Evolutionary conservation across 176 grass and related monocot genomes (phyloP), one percentile per base, ranked within the genome.

Genomic region (Puccinellia tenuiflora): DNA sequence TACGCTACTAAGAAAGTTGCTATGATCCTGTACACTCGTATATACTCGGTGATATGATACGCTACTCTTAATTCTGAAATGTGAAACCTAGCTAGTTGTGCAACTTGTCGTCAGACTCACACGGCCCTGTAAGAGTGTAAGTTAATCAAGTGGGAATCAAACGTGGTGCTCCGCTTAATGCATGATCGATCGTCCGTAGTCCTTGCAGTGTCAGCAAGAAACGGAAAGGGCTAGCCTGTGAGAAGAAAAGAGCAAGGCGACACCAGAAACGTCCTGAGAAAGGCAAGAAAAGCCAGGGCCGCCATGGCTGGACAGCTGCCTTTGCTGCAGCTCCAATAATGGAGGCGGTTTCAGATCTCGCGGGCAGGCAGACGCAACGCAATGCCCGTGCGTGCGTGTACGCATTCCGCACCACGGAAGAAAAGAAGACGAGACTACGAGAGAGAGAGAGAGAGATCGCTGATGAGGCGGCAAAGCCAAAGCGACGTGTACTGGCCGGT

Each of bases 301-400:
- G 85, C 85, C 63, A 42, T 77, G 31, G 80, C 50, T 77, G 68
- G 57, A 10, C 46, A 51, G 39, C 22, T 54, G n/a, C n/a, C n/a
- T n/a, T 78, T 48, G 60, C n/a, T 4, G 52, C 34, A 21, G 52
- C 34, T 70, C 42, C 79, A 83, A 86, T 83, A 86, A 83, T 90
- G 83, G 20, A 33, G 63, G 17, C 13, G 28, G 21, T 22, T 86
- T 86, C 78, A 85, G 88, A 85, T 85, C 77, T 81, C 33, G 69
- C 57, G 33, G 43, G 11, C 42, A 45, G 42, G 33, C 11, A 45
- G 42, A 12, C 10, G 12, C 9, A 11, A 5, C 18, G 20, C 24
- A 18, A 9, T 11, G 29, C 57, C 54, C 83, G 62, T 65, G 78
- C 15, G 81, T 47, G 13, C 66, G 37, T 25, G 69, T 31, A 74